Percentiles rank a stretch among this genome's conserved stretches.
phyloP scores from a whole-genome alignment of 345 rosid species.

The Melaleuca alternifolia region DNA sequence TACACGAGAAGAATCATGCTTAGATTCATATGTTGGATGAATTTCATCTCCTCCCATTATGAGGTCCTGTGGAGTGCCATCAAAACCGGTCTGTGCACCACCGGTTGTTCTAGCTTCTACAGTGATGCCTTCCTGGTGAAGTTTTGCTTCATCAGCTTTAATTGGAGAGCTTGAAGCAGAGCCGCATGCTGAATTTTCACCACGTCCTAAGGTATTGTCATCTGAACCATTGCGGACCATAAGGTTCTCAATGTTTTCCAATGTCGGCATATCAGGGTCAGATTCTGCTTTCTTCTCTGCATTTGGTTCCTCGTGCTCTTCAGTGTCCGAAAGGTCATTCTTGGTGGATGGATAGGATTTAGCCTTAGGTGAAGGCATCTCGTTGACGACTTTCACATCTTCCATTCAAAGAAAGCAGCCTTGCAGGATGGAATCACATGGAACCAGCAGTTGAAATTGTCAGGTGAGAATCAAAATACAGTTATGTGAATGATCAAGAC shows the following conservation, averaged over 20 bases:
- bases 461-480: neutral
- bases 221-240: neutral
- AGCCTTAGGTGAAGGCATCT: neutral
- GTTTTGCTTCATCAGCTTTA: neutral
- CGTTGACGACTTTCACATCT: neutral
- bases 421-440: neutral
- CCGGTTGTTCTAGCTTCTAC: neutral
- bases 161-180: neutral
- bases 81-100: neutral
- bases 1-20: neutral
- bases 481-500: neutral
- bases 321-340: neutral
- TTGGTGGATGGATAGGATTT: neutral
- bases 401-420: neutral
- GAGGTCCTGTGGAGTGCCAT: neutral
- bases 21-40: slow-evolving; percentile 6
- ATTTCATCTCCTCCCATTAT: neutral
- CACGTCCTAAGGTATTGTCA: neutral
- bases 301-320: neutral
- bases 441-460: neutral
- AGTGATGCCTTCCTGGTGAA: neutral
- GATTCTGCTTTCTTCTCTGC: neutral
- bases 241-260: neutral
- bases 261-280: neutral
- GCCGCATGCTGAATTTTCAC: neutral